Evolutionary conservation across 179 eudicot species (phyloP).

Genomic region (Silene vulgaris): DNA sequence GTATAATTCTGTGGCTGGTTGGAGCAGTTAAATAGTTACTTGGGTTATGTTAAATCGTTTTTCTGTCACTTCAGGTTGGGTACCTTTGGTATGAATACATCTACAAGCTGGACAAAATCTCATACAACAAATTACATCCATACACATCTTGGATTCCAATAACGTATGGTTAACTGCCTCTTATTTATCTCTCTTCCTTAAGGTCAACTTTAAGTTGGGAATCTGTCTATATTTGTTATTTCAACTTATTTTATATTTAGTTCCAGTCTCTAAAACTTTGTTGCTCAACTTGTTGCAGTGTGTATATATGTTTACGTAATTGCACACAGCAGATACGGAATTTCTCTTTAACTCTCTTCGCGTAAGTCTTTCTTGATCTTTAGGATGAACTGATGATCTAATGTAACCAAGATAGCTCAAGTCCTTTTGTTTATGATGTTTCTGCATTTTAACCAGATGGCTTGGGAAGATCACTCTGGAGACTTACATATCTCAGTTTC

Average conservation of each 20-base stretch:
- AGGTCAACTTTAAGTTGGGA: background rate
- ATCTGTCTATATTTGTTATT: background rate
- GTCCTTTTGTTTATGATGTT: conserved; percentile 13
- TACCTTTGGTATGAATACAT: conserved; percentile 92
- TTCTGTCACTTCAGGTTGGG: conserved; percentile 61
- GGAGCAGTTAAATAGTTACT: background rate
- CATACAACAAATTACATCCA: conserved; percentile 92
- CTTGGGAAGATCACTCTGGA: conserved; percentile 94
- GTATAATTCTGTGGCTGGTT: conserved; percentile 15
- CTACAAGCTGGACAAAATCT: conserved; percentile 85
- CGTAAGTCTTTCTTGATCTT: conserved; percentile 45
- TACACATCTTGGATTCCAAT: conserved; percentile 99
- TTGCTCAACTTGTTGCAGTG: conserved; percentile 48
- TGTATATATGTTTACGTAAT: conserved; percentile 86
- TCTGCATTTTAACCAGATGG: conserved; percentile 56
- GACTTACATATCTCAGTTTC: conserved; percentile 95
- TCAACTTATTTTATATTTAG: background rate
- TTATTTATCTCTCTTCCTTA: background rate
- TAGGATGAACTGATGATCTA: background rate
- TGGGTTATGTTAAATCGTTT: background rate
- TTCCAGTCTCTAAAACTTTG: conserved; percentile 13
- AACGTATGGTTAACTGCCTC: conserved; percentile 45
- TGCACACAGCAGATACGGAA: conserved; percentile 84
- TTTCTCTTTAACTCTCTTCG: conserved; percentile 79
- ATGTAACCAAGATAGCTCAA: background rate